These are phyloP conservation scores for Termitomyces sp. DNA, from an alignment of 768 basidiomycete species.

Conservation along the genomic window DNA sequence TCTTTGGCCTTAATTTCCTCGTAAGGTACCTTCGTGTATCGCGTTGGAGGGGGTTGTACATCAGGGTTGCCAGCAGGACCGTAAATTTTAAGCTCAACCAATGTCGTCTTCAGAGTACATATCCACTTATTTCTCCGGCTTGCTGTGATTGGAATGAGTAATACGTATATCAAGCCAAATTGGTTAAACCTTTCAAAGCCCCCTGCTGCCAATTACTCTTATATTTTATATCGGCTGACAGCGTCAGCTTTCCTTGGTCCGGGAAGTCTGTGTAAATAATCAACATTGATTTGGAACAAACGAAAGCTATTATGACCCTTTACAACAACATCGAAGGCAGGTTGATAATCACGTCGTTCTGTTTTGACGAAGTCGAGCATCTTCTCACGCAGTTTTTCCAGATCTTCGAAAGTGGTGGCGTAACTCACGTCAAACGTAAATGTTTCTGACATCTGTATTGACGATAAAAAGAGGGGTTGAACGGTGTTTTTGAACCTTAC, in stretches of 20 bases:
- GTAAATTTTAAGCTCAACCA: conserved; percentile 67
- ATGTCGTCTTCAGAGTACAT: conserved; percentile 71
- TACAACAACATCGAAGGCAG: conserved; percentile 68
- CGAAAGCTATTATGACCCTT: conserved; percentile 34
- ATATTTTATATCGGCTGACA: conserved; percentile 82
- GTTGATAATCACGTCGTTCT: conserved; percentile 71
- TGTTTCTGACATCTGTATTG: conserved; percentile 61
- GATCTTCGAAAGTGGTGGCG: conserved; percentile 71
- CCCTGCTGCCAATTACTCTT: conserved; percentile 84
- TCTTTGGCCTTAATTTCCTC: conserved; percentile 45
- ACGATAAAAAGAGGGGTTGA: neutral
- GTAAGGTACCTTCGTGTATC: conserved; percentile 73
- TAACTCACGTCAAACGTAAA: conserved; percentile 81
- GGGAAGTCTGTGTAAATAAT: conserved; percentile 52
- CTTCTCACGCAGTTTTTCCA: conserved; percentile 66
- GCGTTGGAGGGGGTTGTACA: conserved; percentile 43
- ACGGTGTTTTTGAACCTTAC: conserved; percentile 21
- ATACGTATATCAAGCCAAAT: neutral
- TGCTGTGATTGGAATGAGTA: conserved; percentile 29
- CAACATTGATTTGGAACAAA: neutral
- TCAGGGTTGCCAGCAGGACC: conserved; percentile 57
- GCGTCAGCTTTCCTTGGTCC: conserved; percentile 70
- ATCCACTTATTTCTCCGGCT: conserved; percentile 90
- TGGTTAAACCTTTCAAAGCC: conserved; percentile 51
- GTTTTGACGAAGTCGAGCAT: conserved; percentile 76